Conservation (phyloP, 441 rosid genomes). For the Bruguiera hainesii region DNA sequence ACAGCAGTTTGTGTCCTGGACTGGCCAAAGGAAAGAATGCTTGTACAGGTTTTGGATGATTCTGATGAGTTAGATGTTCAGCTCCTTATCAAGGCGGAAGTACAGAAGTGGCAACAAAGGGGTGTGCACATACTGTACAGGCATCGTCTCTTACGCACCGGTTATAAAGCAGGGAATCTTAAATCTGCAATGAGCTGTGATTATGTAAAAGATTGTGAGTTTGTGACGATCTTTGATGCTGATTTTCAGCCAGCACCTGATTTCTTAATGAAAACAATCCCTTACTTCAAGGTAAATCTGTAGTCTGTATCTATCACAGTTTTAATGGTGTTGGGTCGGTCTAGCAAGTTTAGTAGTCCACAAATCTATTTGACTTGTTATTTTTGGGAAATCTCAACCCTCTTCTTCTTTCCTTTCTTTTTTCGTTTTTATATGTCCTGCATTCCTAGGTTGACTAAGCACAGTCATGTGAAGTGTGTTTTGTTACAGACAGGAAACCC, state of each 20-base stretch:
- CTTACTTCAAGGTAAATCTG: slow-evolving; percentile 66
- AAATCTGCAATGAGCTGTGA: slow-evolving; percentile 93
- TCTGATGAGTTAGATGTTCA: slow-evolving; percentile 80
- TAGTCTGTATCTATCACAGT: background rate
- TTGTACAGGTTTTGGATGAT: slow-evolving; percentile 85
- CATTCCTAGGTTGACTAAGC: background rate
- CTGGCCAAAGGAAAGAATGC: slow-evolving; percentile 95
- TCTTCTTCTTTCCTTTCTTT: background rate
- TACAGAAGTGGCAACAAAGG: slow-evolving; percentile 91
- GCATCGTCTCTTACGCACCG: slow-evolving; percentile 88
- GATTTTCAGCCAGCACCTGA: slow-evolving; percentile 92
- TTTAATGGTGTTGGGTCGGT: slow-evolving; percentile 7
- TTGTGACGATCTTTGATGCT: slow-evolving; percentile 88
- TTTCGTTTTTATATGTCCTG: background rate
- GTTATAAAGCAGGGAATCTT: slow-evolving; percentile 94
- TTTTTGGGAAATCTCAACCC: no score
- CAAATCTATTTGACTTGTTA: no score
- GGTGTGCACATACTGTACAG: slow-evolving; percentile 75
- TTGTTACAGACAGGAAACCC: no score
- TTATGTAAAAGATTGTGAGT: slow-evolving; percentile 81
- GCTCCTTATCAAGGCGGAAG: slow-evolving; percentile 79
- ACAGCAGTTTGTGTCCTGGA: slow-evolving; percentile 79
- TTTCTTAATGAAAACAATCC: slow-evolving; percentile 82
- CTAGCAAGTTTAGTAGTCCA: background rate
- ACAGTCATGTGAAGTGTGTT: background rate